Percentiles rank a stretch among this genome's conserved stretches.
Evolutionary conservation across 371 early-diverging fungal species (phyloP).

Genomic region (Mortierella sp.): DNA sequence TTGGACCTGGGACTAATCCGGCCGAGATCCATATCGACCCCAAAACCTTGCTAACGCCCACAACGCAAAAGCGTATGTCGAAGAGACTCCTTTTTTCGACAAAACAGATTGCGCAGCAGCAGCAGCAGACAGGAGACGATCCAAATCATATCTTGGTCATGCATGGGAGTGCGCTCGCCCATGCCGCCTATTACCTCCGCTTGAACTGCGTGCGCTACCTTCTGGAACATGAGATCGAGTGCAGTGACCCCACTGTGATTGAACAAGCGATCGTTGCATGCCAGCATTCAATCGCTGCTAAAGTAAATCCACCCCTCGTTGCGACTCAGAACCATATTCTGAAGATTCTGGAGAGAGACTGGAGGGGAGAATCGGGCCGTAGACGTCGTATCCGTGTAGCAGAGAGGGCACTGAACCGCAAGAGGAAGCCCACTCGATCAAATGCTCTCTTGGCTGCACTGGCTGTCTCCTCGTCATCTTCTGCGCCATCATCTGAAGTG

Average conservation of each 20-base stretch:
- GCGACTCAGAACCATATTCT: conserved; percentile 23
- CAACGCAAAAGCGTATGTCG: conserved; percentile 18
- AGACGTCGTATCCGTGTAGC: conserved; percentile 28
- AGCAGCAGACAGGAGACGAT: conserved; percentile 3
- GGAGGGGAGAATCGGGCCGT: conserved; percentile 33
- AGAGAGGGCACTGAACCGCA: conserved; percentile 31
- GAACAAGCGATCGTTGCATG: conserved; percentile 50
- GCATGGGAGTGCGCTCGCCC: conserved; percentile 41
- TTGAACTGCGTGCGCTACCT: conserved; percentile 35
- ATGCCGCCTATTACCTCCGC: conserved; percentile 48
- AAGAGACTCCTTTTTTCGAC: conserved; percentile 4
- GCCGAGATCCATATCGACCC: conserved; percentile 42
- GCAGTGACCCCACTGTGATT: conserved; percentile 39
- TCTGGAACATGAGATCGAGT: conserved; percentile 49
- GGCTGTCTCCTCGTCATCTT: conserved; percentile 10
- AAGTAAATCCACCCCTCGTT: conserved; percentile 35
- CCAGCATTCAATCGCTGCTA: conserved; percentile 32
- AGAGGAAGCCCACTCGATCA: conserved; percentile 28
- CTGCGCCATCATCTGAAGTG: not conserved
- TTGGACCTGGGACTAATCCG: conserved; percentile 50
- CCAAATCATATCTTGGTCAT: conserved; percentile 44
- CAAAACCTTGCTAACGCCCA: conserved; percentile 6
- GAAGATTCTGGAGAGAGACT: conserved; percentile 22
- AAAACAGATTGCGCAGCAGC: conserved; percentile 2
- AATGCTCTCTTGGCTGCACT: conserved; percentile 26